Evolutionary conservation across 1,284 basidiomycete species (phyloP), one percentile per base, ranked within the genome.

Genomic region (Naganishia sp.): DNA sequence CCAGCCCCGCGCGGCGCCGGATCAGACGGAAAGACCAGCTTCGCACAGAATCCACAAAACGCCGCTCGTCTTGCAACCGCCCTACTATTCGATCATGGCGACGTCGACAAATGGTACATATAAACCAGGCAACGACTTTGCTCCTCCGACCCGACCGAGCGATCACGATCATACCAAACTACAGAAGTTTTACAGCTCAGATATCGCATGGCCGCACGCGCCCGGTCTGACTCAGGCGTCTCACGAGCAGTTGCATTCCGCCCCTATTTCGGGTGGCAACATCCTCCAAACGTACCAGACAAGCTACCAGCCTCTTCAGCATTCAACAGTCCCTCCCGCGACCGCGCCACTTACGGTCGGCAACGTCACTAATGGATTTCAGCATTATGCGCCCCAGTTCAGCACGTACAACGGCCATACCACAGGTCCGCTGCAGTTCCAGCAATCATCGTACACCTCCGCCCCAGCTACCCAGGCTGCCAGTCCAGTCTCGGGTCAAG

Each of bases 291-390:
- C 59, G 5, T 52, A 52, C 16, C 59, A 61, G 43, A 39, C 11
- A 2, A 48, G 18, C 2, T 21, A 46, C 18, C 42, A 39, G 10
- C 48, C 39, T 6, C 39, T 52, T 9, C 42, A 42, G 11, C 59
- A 50, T 4, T 42, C 59, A 5, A 25, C 48, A 16, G 39, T 44
- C n/a, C 59, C 59, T 10, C 59, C 59, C 11, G 48, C 28, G 2
- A 61, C 59, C 7, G 59, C 59, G n/a, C 59, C 59, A 6, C 59
- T 52, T n/a, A 61, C 48, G 11, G n/a, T 61, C n/a, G 15, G 45
- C 16, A 21, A 33, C 39, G 16, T 28, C 3, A 13, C 31, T 6
- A 15, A 61, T 39, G 21, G 11, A 6, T n/a, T 13, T 6, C 45
- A 31, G 21, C 18, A n/a, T 18, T n/a, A 10, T 36, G 25, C 13